phyloP scores from a whole-genome alignment of 257 asterid species.

The Cynanchum wilfordii region DNA sequence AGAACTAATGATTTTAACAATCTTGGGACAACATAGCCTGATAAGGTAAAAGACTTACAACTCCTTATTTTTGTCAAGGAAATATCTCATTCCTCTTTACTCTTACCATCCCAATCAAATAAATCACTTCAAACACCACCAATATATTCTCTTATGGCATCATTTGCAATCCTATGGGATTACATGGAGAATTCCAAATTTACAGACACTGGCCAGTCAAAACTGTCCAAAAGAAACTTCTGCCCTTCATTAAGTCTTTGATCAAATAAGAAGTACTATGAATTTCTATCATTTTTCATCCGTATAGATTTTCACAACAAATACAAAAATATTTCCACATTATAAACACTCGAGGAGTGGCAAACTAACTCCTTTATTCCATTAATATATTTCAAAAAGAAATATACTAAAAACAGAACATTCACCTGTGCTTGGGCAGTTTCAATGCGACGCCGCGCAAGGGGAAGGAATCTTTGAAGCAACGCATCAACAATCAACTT shows the following conservation, averaged over 20 bases:
- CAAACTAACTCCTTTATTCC: background rate
- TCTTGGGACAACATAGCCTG: background rate
- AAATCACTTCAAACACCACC: background rate
- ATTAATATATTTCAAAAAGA: background rate
- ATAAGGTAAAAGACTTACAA: background rate
- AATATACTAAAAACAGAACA: background rate
- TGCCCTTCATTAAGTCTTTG: background rate
- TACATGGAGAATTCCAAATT: background rate
- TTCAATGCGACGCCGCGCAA: slow-evolving; percentile 96
- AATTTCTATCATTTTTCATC: background rate
- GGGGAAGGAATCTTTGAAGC: slow-evolving; percentile 97
- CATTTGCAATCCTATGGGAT: background rate
- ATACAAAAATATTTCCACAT: background rate
- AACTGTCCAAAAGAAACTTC: background rate
- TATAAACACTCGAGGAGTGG: background rate
- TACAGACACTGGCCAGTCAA: background rate
- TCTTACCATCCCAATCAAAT: background rate
- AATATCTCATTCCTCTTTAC: background rate
- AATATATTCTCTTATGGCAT: background rate
- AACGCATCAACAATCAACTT: slow-evolving; percentile 93
- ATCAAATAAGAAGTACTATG: background rate
- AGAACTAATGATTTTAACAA: too few species aligned
- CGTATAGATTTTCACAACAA: background rate
- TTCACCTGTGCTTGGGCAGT: slow-evolving; percentile 98
- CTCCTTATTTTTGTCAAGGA: slow-evolving; percentile 6